Base-by-base conservation (phyloP, 352 stramenopile genomes). In the Pythium periplocum region DNA sequence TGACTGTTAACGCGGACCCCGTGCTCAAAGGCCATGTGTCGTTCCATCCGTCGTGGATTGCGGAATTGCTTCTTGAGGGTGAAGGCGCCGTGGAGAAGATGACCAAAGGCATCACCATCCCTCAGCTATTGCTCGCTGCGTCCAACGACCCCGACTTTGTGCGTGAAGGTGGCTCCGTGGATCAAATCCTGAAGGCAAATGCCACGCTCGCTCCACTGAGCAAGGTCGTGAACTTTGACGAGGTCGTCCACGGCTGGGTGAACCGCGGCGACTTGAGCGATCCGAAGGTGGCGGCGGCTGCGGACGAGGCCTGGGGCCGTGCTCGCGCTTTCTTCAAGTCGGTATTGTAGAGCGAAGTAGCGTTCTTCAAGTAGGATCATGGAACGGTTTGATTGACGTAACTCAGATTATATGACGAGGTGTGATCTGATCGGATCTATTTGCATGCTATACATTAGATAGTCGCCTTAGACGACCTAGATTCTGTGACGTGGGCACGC, bases 161-260 rank as follows among this genome's bases (percentile, higher is more conserved):
- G 32, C 50, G 57, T 11, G 51, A 61, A 32, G 59, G 60, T 48
- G 59, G 70, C 45, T 60, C 48, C 26, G 75, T 81, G 36, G 45
- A 84, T 48, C 66, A 67, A 48, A 73, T 79, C 37, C 65, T 83
- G 3, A 9, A 34, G 45, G 31, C 48, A 32, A 36, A 40, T 30
- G 43, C 43, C 6, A 33, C 48, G 39, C n/a, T 54, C 10, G 47
- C 50, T 33, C n/a, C 12, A 32, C 37, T 51, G 45, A 64, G 57
- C 45, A 10, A 60, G 4, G 70, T 77, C 10, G 45, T 75, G 8
- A 61, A 81, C 54, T 89, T 83, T 60, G 52, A 55, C 8, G 48
- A 74, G 30, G 62, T 77, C 37, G 60, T 71, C 33, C 71, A 86
- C 44, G 70, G 71, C 43, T 89, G 73, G 73, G 73, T 85, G 45